Conservation (phyloP, 73 alveolate genomes). For the Stentor roeselii region DNA sequence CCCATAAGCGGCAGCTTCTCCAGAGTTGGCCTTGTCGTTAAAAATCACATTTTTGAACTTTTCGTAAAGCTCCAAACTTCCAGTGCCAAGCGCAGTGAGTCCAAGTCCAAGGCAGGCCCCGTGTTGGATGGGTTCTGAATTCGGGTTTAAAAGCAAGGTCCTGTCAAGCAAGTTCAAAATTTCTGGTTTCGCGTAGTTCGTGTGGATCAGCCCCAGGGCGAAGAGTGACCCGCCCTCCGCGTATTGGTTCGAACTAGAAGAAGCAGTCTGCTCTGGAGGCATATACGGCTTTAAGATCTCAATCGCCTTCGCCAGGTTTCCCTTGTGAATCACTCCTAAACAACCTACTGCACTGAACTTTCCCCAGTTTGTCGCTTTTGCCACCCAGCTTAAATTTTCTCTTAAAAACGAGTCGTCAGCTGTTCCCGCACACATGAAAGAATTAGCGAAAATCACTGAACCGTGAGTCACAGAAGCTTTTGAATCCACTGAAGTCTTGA, state of each 20-base stretch:
- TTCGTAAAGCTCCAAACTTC: slow-evolving; percentile 66
- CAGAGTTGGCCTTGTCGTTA: slow-evolving; percentile 91
- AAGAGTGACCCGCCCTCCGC: slow-evolving; percentile 83
- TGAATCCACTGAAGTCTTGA: slow-evolving; percentile 45
- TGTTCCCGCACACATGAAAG: slow-evolving; percentile 52
- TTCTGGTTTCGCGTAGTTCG: slow-evolving; percentile 72
- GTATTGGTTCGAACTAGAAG: slow-evolving; percentile 40
- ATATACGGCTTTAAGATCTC: slow-evolving; percentile 72
- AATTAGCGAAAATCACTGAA: slow-evolving; percentile 61
- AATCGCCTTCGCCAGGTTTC: slow-evolving; percentile 77
- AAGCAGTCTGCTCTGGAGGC: slow-evolving; percentile 29
- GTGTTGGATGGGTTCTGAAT: slow-evolving; percentile 84
- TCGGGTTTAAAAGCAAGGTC: slow-evolving; percentile 49
- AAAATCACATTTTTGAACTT: slow-evolving; percentile 67
- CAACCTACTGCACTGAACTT: slow-evolving; percentile 94
- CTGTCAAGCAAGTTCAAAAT: slow-evolving; percentile 49
- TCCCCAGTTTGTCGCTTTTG: slow-evolving; percentile 94
- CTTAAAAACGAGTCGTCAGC: slow-evolving; percentile 68
- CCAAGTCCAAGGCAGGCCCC: slow-evolving; percentile 98
- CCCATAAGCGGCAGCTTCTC: slow-evolving; percentile 97
- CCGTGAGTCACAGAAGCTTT: slow-evolving; percentile 58
- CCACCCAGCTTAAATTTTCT: slow-evolving; percentile 69
- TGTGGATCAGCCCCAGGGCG: slow-evolving; percentile 88
- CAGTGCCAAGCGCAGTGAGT: slow-evolving; percentile 85
- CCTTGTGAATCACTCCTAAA: slow-evolving; percentile 94